These are phyloP conservation scores for Helicostylum pulchrum DNA, from an alignment of 192 early-diverging fungal genomes.

Conservation along the genomic window DNA sequence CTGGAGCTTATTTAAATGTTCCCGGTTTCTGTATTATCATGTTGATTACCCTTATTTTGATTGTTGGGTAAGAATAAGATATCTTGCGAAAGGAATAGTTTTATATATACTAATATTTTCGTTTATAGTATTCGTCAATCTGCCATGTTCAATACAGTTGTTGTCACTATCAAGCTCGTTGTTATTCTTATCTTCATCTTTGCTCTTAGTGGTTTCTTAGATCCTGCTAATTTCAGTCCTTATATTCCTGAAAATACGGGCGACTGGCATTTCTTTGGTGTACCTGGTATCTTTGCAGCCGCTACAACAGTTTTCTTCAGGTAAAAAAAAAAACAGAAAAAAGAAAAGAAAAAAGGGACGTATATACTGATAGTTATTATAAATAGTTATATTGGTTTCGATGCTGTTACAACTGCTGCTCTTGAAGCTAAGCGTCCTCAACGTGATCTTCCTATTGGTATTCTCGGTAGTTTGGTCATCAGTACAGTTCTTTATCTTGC, in stretches of 20 bases:
- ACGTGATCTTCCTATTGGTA: constrained; percentile 83
- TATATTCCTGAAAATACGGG: constrained; percentile 64
- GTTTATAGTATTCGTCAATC: constrained; percentile 56
- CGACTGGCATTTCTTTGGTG: constrained; percentile 61
- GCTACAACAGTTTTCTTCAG: constrained; percentile 72
- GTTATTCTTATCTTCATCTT: constrained; percentile 81
- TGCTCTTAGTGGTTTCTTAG: constrained; percentile 64
- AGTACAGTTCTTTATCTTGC: constrained; percentile 79
- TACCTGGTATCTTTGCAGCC: constrained; percentile 65
- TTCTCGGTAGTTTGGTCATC: constrained; percentile 72
- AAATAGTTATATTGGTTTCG: constrained; percentile 80
- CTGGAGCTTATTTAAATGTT: constrained; percentile 63
- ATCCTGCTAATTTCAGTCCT: constrained; percentile 69
- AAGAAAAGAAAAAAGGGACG: too few relatives aligned
- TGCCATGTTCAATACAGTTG: constrained; percentile 65
- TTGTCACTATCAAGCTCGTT: constrained; percentile 72
- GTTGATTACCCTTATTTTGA: constrained; percentile 61
- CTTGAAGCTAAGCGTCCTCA: constrained; percentile 80
- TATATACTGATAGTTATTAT: not conserved
- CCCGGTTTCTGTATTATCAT: constrained; percentile 71
- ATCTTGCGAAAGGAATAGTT: not conserved
- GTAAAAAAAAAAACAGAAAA: not conserved
- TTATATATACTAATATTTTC: not conserved
- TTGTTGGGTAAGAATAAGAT: constrained; percentile 50
- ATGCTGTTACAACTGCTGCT: constrained; percentile 81